Conservation (phyloP, 371 early-diverging fungal genomes). For the Mucor indicus region DNA sequence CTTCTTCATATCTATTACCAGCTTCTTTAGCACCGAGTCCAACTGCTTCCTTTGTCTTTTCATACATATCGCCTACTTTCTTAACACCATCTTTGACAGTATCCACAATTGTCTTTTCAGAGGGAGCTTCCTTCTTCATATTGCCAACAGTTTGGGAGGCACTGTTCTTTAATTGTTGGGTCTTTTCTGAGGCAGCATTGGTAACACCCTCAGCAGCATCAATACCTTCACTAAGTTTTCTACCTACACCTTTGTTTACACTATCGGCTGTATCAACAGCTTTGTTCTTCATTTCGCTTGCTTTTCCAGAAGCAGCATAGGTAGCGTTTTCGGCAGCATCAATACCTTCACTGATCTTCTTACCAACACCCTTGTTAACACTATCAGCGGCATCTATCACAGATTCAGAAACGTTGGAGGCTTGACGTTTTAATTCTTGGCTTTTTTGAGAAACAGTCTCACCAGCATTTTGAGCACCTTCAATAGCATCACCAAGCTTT, state of each 20-base stretch:
- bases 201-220: conserved; percentile 12
- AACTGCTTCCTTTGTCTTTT: conserved; percentile 21
- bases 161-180: conserved; percentile 6
- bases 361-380: conserved; percentile 16
- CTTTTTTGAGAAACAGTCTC: background rate
- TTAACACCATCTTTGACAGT: conserved; percentile 21
- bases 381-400: conserved; percentile 10
- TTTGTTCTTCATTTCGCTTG: conserved; percentile 9
- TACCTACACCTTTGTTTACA: conserved; percentile 6
- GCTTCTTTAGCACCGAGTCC: conserved; percentile 23
- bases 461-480: conserved; percentile 1
- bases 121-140: conserved; percentile 4
- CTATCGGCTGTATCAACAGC: conserved; percentile 1
- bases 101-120: conserved; percentile 16
- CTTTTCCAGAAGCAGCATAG: conserved; percentile 10
- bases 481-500: conserved; percentile 12
- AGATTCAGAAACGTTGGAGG: conserved; percentile 2
- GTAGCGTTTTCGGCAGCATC: conserved; percentile 12
- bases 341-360: conserved; percentile 8
- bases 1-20: conserved; percentile 10
- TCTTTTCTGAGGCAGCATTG: conserved; percentile 4
- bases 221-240: conserved; percentile 5
- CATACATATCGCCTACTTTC: conserved; percentile 12
- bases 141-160: conserved; percentile 4
- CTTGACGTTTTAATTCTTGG: conserved; percentile 6